Evolutionary conservation across 768 basidiomycete species (phyloP), one percentile per base, ranked within the genome.

Genomic region (Lepiota venenata): DNA sequence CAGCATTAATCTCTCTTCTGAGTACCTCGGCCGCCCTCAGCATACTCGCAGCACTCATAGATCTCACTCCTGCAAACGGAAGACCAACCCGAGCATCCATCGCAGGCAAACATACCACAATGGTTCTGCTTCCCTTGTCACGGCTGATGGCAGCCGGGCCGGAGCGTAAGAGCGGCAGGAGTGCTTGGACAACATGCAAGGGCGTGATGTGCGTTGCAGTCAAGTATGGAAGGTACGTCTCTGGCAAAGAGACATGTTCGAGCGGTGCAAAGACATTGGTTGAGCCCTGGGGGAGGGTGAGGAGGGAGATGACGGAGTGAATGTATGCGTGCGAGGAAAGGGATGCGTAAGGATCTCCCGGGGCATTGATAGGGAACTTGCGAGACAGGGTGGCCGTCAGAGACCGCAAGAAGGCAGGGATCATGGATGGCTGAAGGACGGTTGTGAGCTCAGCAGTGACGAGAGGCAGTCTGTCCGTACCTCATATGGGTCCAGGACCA

Each of bases 281-380:
- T 58, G 70, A 45, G n/a, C 74, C 58, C 3, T 69, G 62, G 12
- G 72, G 66, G 32, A 92, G 75, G 48, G 85, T 78, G 57, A 92
- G 78, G 27, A 92, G 76, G 40, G 88, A 92, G 60, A 95, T 77
- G 60, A 93, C 73, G 18, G 90, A 87, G 58, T 89, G 84, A 41
- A 95, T 76, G 67, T 88, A 83, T 2, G 88, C 83, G 63, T 84
- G 78, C 15, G 83, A 69, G 22, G 82, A 72, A 20, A 85, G 81
- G 0, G 85, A 75, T 20, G 78, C 81, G 65, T 85, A 90, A 1
- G 93, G 92, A 66, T 95, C 93, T 21, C 93, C 93, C 2, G 88
- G 72, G 6, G 83, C 69, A 32, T 80, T 84, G 59, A 91, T 79
- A 3, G 93, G 93, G 71, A 92, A 95, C 45, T 84, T 82, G 58